Evolutionary conservation across 345 rosid species (phyloP).

Genomic region (Pugionium dolabratum): DNA sequence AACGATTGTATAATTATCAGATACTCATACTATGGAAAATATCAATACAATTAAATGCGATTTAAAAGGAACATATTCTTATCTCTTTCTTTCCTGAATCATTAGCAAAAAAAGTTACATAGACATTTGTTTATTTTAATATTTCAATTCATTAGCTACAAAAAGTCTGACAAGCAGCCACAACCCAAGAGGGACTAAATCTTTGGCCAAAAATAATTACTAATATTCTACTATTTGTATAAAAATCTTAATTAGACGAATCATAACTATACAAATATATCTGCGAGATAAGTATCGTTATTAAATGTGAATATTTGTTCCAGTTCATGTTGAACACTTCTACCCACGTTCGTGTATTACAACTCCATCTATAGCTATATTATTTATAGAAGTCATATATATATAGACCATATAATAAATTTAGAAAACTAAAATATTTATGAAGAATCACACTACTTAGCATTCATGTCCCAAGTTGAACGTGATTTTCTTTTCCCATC

Average conservation of each 20-base stretch:
- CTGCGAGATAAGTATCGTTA: conserved; percentile 13
- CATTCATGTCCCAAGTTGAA: too few relatives aligned
- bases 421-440: background rate
- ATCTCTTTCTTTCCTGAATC: too few relatives aligned
- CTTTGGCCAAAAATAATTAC: background rate
- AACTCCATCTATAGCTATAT: conserved; percentile 19
- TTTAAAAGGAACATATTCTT: too few relatives aligned
- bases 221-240: background rate
- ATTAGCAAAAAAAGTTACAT: too few relatives aligned
- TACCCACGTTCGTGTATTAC: conserved; percentile 32
- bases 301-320: conserved; percentile 31
- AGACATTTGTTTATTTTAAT: background rate
- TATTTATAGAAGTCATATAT: background rate
- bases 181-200: background rate
- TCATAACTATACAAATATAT: conserved; percentile 20
- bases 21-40: background rate
- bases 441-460: too few relatives aligned
- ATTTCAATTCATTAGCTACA: background rate
- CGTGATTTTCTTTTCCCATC: too few relatives aligned
- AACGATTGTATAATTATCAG: too few relatives aligned
- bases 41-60: background rate
- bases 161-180: background rate
- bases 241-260: background rate
- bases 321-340: conserved; percentile 34
- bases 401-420: background rate